Evolutionary conservation across 164 flowering plant genomes (phyloP).

Genomic region (Echeveria elegans): DNA sequence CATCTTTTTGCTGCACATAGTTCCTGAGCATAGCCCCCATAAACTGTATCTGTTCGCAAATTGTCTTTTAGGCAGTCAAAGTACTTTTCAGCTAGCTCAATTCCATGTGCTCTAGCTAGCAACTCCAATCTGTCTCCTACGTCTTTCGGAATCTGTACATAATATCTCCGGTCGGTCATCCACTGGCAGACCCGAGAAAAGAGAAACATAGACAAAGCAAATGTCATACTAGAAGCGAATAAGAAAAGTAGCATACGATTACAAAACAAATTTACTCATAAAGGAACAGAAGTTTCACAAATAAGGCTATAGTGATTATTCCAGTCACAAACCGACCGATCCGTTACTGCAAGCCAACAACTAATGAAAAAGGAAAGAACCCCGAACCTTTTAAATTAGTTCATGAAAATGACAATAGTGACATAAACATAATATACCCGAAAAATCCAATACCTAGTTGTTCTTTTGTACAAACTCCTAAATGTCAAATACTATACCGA

Average conservation of each 20-base stretch:
- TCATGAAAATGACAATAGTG: too few relatives aligned
- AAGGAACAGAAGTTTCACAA: not conserved
- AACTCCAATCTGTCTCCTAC: conserved; percentile 22
- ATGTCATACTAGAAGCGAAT: not conserved
- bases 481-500: too few relatives aligned
- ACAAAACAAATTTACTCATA: not conserved
- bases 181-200: conserved; percentile 17
- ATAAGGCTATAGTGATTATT: not conserved
- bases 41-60: conserved; percentile 10
- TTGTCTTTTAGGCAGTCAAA: conserved; percentile 17
- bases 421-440: too few relatives aligned
- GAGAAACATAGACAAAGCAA: not conserved
- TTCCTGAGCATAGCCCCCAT: conserved; percentile 31
- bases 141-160: conserved; percentile 14
- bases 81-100: conserved; percentile 24
- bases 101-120: conserved; percentile 25
- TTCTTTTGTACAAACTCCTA: too few relatives aligned
- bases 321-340: not conserved
- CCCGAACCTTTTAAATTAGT: not conserved
- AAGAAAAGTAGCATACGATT: not conserved
- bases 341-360: not conserved
- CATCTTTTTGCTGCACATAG: conserved; percentile 15
- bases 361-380: not conserved
- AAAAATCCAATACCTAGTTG: too few relatives aligned
- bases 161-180: conserved; percentile 16